Evolutionary conservation across 2,329 filamentous ascomycete species (phyloP), one percentile per base, ranked within the genome.

Genomic region (Calonectria montana): DNA sequence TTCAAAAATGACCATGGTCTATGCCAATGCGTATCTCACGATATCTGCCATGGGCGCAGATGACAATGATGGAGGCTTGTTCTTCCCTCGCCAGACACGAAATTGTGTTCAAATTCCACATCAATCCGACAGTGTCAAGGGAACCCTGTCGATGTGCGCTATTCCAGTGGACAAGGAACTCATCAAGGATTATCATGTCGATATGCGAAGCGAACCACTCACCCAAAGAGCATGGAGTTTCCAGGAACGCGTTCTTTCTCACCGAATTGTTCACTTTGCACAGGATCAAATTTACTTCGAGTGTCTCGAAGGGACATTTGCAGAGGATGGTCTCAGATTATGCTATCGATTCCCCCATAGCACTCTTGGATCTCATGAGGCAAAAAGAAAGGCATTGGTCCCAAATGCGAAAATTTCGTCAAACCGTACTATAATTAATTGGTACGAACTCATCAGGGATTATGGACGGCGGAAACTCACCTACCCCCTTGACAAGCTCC

Each of bases 221-320:
- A 57, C 68, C 3, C 29, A 66, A 39, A 48, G 77, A 21, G 76
- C 71, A 0, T 79, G 77, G 77, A 65, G 70, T 1, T 72, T 77
- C 27, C 77, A 79, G 18, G 75, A 79, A 39, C 73, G 75, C 7
- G 59, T 75, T 2, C 71, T 78, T 9, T 71, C 76, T 1, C 66
- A 67, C 6, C 57, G 77, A 12, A 57, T 71, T 0, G 35, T 78
- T 4, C 77, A 78, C 43, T 77, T 77, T 69, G 71, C 65, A 2
- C 35, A 70, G 18, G 47, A 73, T 21, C 67, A 74, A 47, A 25
- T 73, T 4, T 70, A 71, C 16, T 70, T 67, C 23, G 72, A 75
- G 39, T 75, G 81, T 39, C n/a, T 63, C 4, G 45, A 67, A n/a
- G 63, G 55, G 6, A 47, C 37, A 1, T 25, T 29, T 2, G 31